Conservation (phyloP, 805 yeast genomes). For the Starmerella roubikii region DNA sequence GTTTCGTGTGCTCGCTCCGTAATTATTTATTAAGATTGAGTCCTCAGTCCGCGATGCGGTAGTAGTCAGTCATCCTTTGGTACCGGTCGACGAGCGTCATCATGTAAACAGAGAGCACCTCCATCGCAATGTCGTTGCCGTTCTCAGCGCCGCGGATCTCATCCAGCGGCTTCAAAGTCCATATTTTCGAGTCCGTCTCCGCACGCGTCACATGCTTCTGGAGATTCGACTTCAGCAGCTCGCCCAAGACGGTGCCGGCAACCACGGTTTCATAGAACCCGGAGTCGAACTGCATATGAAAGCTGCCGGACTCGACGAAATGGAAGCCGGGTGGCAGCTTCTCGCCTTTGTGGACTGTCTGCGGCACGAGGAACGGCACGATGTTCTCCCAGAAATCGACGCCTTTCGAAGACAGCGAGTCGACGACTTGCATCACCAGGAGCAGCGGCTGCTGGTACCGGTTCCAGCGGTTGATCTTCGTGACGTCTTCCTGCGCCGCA, state of each 20-base stretch:
- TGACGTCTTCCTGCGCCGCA: constrained; percentile 25
- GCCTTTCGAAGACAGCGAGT: constrained; percentile 39
- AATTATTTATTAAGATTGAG: too few relatives aligned
- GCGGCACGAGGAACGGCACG: constrained; percentile 36
- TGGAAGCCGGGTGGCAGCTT: constrained; percentile 11
- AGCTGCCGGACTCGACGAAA: constrained; percentile 33
- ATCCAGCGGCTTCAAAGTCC: constrained; percentile 8
- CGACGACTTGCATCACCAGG: constrained; percentile 49
- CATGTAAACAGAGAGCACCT: constrained; percentile 7
- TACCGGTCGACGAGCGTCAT: constrained; percentile 7
- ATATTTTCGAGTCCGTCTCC: constrained; percentile 11
- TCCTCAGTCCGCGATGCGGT: constrained; percentile 17
- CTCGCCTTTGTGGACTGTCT: constrained; percentile 4
- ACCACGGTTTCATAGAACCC: constrained; percentile 39
- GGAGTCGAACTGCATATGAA: constrained; percentile 30
- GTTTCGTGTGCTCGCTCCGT: too few relatives aligned
- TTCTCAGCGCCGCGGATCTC: neutral
- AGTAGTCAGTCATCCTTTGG: constrained; percentile 15
- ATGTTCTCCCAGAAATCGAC: constrained; percentile 52
- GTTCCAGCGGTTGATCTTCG: constrained; percentile 22
- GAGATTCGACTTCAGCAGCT: constrained; percentile 21
- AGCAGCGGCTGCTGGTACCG: constrained; percentile 44
- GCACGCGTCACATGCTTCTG: constrained; percentile 8
- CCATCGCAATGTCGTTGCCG: constrained; percentile 8
- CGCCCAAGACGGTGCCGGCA: constrained; percentile 68